A percentile compares a stretch with the other conserved stretches of the same genome.
Evolutionary conservation across 2,329 filamentous ascomycete genomes (phyloP).

Genomic region (Aspergillus japonicus): DNA sequence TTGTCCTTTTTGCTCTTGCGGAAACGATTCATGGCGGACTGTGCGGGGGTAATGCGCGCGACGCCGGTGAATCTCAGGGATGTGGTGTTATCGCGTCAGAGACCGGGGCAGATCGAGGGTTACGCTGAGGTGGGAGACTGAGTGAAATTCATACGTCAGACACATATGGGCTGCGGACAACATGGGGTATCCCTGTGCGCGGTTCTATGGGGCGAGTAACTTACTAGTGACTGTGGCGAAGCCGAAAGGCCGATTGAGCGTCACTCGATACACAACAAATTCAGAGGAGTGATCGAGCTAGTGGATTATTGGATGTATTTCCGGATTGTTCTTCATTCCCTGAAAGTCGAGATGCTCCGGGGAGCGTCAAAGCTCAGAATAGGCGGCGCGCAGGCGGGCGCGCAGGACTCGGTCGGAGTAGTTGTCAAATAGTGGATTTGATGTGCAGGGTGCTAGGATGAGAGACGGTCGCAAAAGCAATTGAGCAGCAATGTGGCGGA

Average conservation of each 20-base stretch:
- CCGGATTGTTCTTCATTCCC: conserved; percentile 2
- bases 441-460: conserved; percentile 13
- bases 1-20: conserved; percentile 42
- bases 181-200: background rate
- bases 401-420: background rate
- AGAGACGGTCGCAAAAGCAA: conserved; percentile 5
- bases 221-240: background rate
- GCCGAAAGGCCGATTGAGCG: background rate
- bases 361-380: background rate
- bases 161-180: background rate
- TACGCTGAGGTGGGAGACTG: background rate
- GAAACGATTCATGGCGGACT: conserved; percentile 42
- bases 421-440: conserved; percentile 11
- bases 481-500: conserved; percentile 3
- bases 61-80: background rate
- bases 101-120: background rate
- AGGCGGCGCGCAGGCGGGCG: background rate
- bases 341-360: background rate
- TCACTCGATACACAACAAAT: background rate
- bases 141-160: background rate
- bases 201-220: background rate
- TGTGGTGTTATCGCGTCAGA: background rate
- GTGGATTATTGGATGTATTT: background rate
- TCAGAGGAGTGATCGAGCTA: background rate
- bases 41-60: background rate